phyloP scores from a whole-genome alignment of 164 flowering plant species.

The Pachysandra terminalis region DNA sequence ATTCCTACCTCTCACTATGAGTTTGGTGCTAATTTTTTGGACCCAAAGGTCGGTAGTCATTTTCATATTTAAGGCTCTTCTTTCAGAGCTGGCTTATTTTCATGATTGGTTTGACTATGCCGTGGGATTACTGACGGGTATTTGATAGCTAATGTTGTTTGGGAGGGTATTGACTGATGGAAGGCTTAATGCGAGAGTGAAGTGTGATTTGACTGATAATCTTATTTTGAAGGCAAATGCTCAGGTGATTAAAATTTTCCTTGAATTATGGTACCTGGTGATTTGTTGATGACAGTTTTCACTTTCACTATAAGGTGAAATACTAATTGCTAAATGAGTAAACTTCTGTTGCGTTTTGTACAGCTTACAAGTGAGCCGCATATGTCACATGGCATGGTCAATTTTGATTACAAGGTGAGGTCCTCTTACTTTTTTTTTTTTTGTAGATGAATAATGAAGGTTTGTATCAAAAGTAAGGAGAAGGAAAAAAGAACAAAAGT shows the following conservation, averaged over 20 bases:
- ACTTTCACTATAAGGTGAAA: background rate
- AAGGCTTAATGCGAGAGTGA: slow-evolving; percentile 71
- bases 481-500: no score
- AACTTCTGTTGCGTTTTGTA: slow-evolving; percentile 8
- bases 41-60: slow-evolving; percentile 63
- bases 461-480: no score
- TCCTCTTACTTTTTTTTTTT: background rate
- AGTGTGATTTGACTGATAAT: slow-evolving; percentile 71
- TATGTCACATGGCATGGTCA: slow-evolving; percentile 82
- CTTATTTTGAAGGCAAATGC: slow-evolving; percentile 77
- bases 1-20: slow-evolving; percentile 87
- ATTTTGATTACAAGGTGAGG: slow-evolving; percentile 86
- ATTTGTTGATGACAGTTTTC: background rate
- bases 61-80: background rate
- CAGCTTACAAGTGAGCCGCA: slow-evolving; percentile 90
- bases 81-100: background rate
- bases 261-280: background rate
- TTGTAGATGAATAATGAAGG: background rate
- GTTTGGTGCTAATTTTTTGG: slow-evolving; percentile 90
- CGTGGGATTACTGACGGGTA: background rate
- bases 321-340: background rate
- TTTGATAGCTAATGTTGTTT: slow-evolving; percentile 70
- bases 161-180: slow-evolving; percentile 90
- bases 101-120: background rate
- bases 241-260: slow-evolving; percentile 41